Base-by-base conservation (phyloP, 768 basidiomycete species). In the Sistotremastrum niveocremeum region DNA sequence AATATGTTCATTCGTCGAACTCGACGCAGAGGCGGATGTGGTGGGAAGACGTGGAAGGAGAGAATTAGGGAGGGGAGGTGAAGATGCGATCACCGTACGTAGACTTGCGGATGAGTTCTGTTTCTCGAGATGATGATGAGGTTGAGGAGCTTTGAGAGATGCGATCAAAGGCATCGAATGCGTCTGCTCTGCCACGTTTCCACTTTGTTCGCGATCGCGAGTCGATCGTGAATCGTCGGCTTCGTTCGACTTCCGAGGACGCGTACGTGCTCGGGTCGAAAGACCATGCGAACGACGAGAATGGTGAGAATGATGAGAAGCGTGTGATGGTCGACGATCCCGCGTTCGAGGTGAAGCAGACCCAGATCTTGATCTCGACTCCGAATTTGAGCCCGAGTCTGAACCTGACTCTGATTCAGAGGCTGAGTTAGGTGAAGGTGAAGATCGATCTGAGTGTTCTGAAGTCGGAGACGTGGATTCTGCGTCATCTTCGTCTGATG, bases 31-130 rank as follows among this genome's bases (percentile, higher is more conserved):
- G 20, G 20, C 20, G 20, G 20, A 20, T 20, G 20, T 20, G 20
- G 20, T 1, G 20, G 20, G 20, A 20, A 20, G 20, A 20, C 20
- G 20, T 20, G 20, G 20, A 2, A 20, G 20, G 20, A 20, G 20
- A 20, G 20, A 20, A 20, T 20, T 20, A 2, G 20, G 20, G 2
- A 20, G 20, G 20, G 20, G 20, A 20, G 20, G 20, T 2, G 20
- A 20, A 1, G 20, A 20, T 2, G 74, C 81, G 30, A 73, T 75
- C 4, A 88, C 78, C 0, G 86, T 88, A 11, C 74, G 72, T 32
- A 84, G 70, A 50, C 84, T 87, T 56, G 77, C 82, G 12, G 64
- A 65, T 2, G 83, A 84, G 11, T 71, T 69, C 36, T 70, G 72
- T 46, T 71, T 73, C 4, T 53, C 56, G 8, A 77, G 45, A 36